Evolutionary conservation across 2,329 filamentous ascomycete species (phyloP), one percentile per base, ranked within the genome.

Genomic region (Trichoderma oligosporum): DNA sequence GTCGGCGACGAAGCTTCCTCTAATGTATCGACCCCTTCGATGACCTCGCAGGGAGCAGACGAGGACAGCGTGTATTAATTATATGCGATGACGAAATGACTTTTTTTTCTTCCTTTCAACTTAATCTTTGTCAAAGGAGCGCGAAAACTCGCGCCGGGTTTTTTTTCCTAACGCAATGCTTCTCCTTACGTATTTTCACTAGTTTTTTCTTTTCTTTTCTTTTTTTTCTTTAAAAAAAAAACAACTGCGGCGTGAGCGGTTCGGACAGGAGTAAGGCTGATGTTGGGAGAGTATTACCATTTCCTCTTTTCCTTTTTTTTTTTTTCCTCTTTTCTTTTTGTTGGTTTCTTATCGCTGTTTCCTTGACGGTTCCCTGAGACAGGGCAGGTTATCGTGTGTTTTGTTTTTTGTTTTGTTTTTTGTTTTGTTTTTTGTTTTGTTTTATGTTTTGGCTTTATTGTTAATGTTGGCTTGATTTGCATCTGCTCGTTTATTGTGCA

Each of bases 1-100:
- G 91, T 97, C 70, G 93, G 97, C 71, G 88, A 92, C 66, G 84
- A 87, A 72, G 83, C 79, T 65, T 86, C 84, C 64, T 85, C 83
- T n/a, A 84, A 83, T 65, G 83, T 84, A 49, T 86, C 85, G 47
- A 87, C 84, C 58, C 85, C 85, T 56, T 87, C 85, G 61, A 88
- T 88, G 83, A 86, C 81, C 56, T 88, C 85, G 47, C 85, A 87
- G 68, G 85, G 84, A 56, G 83, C 81, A 46, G 85, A 88, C 66
- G 85, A 88, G 74, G 84, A 86, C 67, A 87, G 84, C 77, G 82
- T 87, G 76, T 87, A 87, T 70, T 87, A 82, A 77, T 79, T 74
- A 71, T 70, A 63, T 65, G 70, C 73, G 65, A 82, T 67, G 76
- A 81, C 64, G 72, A 71, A 79, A 82, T 71, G 79, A 81, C 64